Base-by-base conservation (phyloP, 306 rosid species). In the Medicago truncatula region DNA sequence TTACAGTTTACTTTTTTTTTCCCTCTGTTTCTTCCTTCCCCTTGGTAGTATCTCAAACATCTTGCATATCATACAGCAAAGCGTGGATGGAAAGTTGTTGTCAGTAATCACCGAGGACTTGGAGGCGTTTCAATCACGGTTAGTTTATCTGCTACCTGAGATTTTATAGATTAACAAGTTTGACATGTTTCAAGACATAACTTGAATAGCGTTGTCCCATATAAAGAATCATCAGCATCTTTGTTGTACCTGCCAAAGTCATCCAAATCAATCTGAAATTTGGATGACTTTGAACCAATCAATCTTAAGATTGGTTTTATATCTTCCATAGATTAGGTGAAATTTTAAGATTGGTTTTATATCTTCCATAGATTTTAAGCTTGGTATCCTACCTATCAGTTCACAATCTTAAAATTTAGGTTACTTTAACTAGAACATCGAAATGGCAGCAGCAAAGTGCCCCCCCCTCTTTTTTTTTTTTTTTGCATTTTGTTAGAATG, bases 91-190 rank as follows among this genome's bases (percentile, higher is more conserved):
- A 81, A 90, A 64, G 89, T 89, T 56, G 92, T 92, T 61, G 76
- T 95, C 64, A 77, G 91, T 86, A 95, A 95, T 80, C 99, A 92
- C 84, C 86, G 99, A 78, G 99, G 99, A 44, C 70, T 92, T 74
- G 99, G 99, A 54, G 99, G 97, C 70, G 90, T 95, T 83, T 86
- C 99, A 66, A 81, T 95, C 66, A 95, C 99, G 66, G 99, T 95
- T 80, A 89, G 99, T 76, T 60, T 76, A 79, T 77, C 52, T 67
- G 63, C 70, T 40, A 57, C 54, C 60, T 80, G 60, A 28, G 54
- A 74, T 52, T 67, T 66, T 67, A 16, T 77, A 11, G 67, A 47
- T 40, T 61, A 56, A 36, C 69, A 34, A 34, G 58, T 71, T 62
- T 60, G 73, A 59, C 31, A 56, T 25, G 10, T 69, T 74, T 79